Percentiles rank a stretch among this genome's conserved stretches.
Conservation (phyloP, 2,329 filamentous ascomycete species). For the Talaromyces sp. region DNA sequence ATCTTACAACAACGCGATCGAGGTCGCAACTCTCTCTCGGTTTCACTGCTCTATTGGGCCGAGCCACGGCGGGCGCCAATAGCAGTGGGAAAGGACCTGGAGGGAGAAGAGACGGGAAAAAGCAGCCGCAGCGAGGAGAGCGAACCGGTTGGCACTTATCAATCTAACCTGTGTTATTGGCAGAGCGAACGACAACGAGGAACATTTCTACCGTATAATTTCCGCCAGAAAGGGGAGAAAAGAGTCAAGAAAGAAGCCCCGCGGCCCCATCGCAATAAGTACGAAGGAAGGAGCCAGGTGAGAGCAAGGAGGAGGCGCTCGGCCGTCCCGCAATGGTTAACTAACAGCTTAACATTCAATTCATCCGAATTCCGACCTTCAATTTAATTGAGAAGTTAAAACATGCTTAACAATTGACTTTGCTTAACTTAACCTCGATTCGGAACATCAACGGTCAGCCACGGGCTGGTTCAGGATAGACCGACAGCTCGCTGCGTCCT, state of each 20-base stretch:
- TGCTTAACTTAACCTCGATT: background rate
- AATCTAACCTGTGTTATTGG: background rate
- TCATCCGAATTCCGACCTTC: background rate
- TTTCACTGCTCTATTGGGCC: background rate
- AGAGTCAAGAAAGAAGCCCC: background rate
- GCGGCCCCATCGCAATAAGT: background rate
- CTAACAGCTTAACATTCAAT: too few relatives aligned
- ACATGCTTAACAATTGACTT: background rate
- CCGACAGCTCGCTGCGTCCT: background rate
- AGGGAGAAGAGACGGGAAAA: conserved; percentile 2
- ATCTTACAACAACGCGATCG: background rate
- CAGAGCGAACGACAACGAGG: background rate
- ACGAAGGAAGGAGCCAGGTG: background rate
- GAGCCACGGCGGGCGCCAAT: conserved; percentile 1
- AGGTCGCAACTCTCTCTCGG: background rate
- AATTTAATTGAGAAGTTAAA: background rate
- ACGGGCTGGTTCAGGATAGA: background rate
- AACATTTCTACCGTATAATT: too few relatives aligned
- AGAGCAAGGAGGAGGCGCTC: background rate
- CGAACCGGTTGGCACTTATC: background rate
- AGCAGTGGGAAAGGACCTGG: background rate
- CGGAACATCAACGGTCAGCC: background rate
- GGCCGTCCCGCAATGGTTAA: background rate
- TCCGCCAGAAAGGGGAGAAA: background rate
- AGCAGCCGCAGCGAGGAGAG: background rate